Percentiles rank a stretch among this genome's conserved stretches.
These are phyloP conservation scores for Pyrenochaeta sp. DNA, from an alignment of 2,329 filamentous ascomycete species.

Conservation along the genomic window DNA sequence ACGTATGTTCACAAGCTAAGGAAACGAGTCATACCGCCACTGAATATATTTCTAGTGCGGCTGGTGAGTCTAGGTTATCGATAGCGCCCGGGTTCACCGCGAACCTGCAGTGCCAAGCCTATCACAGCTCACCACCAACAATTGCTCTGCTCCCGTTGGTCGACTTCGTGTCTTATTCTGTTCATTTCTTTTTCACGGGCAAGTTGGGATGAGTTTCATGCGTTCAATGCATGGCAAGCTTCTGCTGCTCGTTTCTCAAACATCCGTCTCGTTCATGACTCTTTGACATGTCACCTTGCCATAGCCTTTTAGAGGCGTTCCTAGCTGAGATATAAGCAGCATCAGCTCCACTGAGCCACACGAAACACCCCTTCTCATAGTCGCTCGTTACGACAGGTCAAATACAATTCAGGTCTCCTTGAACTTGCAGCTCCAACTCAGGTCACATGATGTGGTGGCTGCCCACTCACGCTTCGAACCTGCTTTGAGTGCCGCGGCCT, in stretches of 20 bases:
- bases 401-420: conserved; percentile 2
- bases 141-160: conserved; percentile 8
- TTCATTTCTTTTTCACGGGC: background rate
- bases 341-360: conserved; percentile 6
- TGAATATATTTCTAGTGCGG: background rate
- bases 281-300: background rate
- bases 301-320: conserved; percentile 1
- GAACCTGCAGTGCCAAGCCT: conserved; percentile 1
- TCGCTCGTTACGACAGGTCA: conserved; percentile 3
- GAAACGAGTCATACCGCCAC: conserved; percentile 1
- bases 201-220: background rate
- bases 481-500: background rate
- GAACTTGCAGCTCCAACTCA: conserved; percentile 7
- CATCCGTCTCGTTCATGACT: background rate
- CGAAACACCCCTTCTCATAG: conserved; percentile 13
- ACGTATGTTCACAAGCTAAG: background rate
- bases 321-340: conserved; percentile 3
- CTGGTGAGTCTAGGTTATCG: conserved; percentile 9
- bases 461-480: background rate
- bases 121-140: conserved; percentile 3
- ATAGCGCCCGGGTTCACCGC: conserved; percentile 2
- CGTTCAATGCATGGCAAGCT: background rate
- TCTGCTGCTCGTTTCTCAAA: background rate
- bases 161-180: background rate
- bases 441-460: conserved; percentile 16